A percentile compares a stretch with the other conserved stretches of the same genome.
Conservation (phyloP, 225 moss, liverwort and hornwort species). For the Bryoerythrophyllum caledonicum region DNA sequence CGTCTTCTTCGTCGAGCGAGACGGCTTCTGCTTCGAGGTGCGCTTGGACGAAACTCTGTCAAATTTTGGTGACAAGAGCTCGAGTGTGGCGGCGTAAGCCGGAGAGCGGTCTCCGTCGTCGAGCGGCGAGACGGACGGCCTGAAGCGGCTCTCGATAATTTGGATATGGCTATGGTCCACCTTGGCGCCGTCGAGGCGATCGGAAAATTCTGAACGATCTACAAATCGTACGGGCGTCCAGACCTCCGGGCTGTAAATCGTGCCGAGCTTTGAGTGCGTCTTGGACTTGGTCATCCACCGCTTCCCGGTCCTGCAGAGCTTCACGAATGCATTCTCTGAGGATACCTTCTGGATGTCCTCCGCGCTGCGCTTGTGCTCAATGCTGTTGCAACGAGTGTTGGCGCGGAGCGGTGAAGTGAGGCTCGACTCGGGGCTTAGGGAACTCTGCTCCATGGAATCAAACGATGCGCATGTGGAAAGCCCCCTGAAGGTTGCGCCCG, state of each 20-base stretch:
- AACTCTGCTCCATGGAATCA: slow-evolving; percentile 21
- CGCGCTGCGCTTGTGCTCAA: slow-evolving; percentile 17
- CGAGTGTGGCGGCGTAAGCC: slow-evolving; percentile 29
- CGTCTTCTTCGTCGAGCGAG: not conserved
- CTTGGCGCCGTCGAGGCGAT: slow-evolving; percentile 21
- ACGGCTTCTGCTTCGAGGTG: slow-evolving; percentile 8
- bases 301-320: slow-evolving; percentile 32
- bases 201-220: slow-evolving; percentile 23
- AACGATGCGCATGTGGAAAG: slow-evolving; percentile 24
- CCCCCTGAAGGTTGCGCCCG: slow-evolving; percentile 18
- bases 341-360: not conserved
- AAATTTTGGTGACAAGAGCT: slow-evolving; percentile 26
- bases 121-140: not conserved
- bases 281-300: slow-evolving; percentile 66
- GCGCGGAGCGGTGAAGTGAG: slow-evolving; percentile 19
- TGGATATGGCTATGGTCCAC: not conserved
- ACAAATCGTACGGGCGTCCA: slow-evolving; percentile 51
- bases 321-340: slow-evolving; percentile 17
- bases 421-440: slow-evolving; percentile 22
- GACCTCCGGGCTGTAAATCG: slow-evolving; percentile 46
- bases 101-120: slow-evolving; percentile 31
- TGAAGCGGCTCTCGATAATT: slow-evolving; percentile 3
- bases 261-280: slow-evolving; percentile 31
- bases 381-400: slow-evolving; percentile 21
- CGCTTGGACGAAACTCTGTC: slow-evolving; percentile 23